Conservation (phyloP, 331 rosid genomes). For the Arachis monticola region DNA sequence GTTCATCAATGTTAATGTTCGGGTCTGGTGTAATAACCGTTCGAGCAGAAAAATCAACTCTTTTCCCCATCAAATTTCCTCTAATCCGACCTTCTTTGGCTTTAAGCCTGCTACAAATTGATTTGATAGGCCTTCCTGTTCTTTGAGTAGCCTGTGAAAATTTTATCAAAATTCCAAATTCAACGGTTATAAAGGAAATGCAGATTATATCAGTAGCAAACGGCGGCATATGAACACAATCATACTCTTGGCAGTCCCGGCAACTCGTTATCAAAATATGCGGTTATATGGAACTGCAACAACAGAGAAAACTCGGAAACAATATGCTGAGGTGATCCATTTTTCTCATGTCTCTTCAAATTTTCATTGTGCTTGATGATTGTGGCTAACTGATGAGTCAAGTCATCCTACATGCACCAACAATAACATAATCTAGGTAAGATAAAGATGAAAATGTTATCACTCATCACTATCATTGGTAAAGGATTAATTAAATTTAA, state of each 20-base stretch:
- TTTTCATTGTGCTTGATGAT: slow-evolving; percentile 94
- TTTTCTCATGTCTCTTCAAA: slow-evolving; percentile 90
- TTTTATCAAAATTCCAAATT: neutral
- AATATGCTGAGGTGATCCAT: slow-evolving; percentile 95
- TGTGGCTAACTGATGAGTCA: slow-evolving; percentile 98
- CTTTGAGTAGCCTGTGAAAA: slow-evolving; percentile 86
- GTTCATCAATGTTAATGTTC: slow-evolving; percentile 84
- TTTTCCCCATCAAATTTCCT: slow-evolving; percentile 97
- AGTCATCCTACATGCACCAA: slow-evolving; percentile 71
- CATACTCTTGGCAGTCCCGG: slow-evolving; percentile 98
- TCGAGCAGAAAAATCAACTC: slow-evolving; percentile 98
- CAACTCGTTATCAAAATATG: slow-evolving; percentile 94
- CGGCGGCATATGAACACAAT: neutral
- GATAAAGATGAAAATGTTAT: no score
- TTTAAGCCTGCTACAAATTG: slow-evolving; percentile 98
- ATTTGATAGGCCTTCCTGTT: slow-evolving; percentile 97
- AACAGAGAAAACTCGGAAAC: slow-evolving; percentile 96
- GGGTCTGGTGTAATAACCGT: slow-evolving; percentile 98
- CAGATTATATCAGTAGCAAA: neutral
- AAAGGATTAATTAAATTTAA: no score
- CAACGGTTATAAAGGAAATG: neutral
- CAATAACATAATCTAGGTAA: no score
- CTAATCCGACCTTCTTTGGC: slow-evolving; percentile 99
- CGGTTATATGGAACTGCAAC: slow-evolving; percentile 95
- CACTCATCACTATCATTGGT: no score